Evolutionary conservation across 2,329 filamentous ascomycete genomes (phyloP).

Genomic region (Hortaea werneckii): DNA sequence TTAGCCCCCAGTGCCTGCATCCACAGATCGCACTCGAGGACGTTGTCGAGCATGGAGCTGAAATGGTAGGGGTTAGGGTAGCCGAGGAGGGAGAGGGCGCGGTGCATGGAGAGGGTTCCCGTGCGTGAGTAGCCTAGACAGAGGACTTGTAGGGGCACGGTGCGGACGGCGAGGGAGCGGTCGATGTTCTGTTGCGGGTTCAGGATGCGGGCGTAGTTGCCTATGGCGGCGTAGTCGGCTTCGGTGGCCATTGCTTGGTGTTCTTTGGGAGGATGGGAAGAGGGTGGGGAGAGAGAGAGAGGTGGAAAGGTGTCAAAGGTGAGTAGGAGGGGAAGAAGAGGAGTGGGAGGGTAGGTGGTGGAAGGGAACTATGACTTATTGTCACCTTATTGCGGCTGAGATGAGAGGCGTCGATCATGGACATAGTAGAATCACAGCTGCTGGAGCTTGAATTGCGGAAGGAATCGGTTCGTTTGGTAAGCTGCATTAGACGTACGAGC

Average conservation of each 20-base stretch:
- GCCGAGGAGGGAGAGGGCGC: slow-evolving; percentile 11
- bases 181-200: slow-evolving; percentile 9
- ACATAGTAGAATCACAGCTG: too few species aligned
- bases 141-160: slow-evolving; percentile 14
- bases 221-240: slow-evolving; percentile 9
- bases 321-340: too few species aligned
- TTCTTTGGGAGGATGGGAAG: background rate
- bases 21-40: slow-evolving; percentile 9
- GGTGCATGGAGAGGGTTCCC: slow-evolving; percentile 15
- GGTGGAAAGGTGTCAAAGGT: too few species aligned
- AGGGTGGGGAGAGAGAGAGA: too few species aligned
- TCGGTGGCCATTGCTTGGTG: slow-evolving; percentile 7
- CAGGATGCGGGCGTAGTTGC: slow-evolving; percentile 9
- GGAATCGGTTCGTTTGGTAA: too few species aligned
- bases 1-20: slow-evolving; percentile 6
- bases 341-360: too few species aligned
- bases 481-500: too few species aligned
- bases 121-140: slow-evolving; percentile 15
- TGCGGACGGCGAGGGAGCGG: slow-evolving; percentile 3
- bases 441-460: too few species aligned
- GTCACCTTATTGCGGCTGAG: too few species aligned
- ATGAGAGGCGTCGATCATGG: too few species aligned
- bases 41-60: slow-evolving; percentile 8
- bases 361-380: too few species aligned
- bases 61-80: slow-evolving; percentile 14